Evolutionary conservation across 2,329 filamentous ascomycete species (phyloP).

Genomic region (Venturia carpophila): DNA sequence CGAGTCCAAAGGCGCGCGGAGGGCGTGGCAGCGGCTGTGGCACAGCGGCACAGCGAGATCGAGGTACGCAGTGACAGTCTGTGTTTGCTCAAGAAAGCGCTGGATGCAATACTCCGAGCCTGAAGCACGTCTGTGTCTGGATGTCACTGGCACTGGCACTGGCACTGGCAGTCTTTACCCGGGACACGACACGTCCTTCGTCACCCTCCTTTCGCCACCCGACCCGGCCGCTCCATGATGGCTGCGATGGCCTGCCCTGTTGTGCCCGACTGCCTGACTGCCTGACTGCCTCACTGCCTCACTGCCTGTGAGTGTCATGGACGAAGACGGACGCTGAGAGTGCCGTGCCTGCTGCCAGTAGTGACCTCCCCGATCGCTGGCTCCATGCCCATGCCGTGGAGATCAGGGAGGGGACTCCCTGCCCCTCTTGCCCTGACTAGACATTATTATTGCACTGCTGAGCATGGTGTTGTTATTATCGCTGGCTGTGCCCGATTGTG

Average conservation of each 20-base stretch:
- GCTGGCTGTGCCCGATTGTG: no score
- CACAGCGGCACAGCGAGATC: neutral
- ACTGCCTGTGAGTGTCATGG: no score
- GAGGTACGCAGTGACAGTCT: neutral
- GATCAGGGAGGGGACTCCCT: neutral
- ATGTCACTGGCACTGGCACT: no score
- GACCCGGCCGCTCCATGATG: neutral
- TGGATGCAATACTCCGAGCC: neutral
- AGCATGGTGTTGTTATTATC: no score
- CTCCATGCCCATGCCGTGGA: neutral
- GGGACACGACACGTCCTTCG: neutral
- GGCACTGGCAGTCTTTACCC: no score
- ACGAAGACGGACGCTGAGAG: no score
- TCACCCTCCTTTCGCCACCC: neutral
- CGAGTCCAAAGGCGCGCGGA: conserved; percentile 2
- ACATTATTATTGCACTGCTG: no score
- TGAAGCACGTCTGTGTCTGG: neutral
- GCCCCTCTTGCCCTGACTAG: no score
- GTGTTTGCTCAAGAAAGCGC: neutral
- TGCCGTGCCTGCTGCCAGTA: no score
- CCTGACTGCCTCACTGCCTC: no score
- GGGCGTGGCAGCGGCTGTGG: neutral
- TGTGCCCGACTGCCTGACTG: no score
- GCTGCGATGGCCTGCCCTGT: neutral
- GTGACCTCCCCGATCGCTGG: neutral